A percentile compares a stretch with the other conserved stretches of the same genome.
phyloP scores from a whole-genome alignment of 768 basidiomycete species.

The Mycena belliarum region DNA sequence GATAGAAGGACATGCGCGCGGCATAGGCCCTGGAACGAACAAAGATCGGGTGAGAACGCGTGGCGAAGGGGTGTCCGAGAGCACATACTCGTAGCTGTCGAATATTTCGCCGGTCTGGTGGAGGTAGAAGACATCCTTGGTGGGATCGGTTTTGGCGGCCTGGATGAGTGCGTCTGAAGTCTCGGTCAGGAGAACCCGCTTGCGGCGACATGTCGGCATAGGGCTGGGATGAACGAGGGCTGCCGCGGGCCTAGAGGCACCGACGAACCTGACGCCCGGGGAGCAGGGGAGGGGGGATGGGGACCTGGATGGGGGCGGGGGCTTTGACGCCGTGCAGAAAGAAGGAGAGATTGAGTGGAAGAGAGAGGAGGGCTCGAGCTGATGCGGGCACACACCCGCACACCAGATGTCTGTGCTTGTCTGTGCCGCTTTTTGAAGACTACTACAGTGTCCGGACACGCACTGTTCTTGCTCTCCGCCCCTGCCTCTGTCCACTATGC shows the following conservation, averaged over 20 bases:
- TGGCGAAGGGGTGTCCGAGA: slow-evolving; percentile 27
- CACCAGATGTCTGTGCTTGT: too few relatives aligned
- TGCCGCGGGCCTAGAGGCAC: background rate
- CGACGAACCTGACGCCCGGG: slow-evolving; percentile 18
- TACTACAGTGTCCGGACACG: background rate
- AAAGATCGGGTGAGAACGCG: slow-evolving; percentile 25
- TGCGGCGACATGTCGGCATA: slow-evolving; percentile 89
- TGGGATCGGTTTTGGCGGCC: slow-evolving; percentile 61
- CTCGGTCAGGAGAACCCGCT: slow-evolving; percentile 86
- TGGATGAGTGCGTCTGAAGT: slow-evolving; percentile 71
- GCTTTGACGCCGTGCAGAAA: too few relatives aligned
- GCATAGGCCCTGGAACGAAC: slow-evolving; percentile 65
- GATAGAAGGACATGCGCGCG: slow-evolving; percentile 92
- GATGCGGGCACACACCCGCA: too few relatives aligned
- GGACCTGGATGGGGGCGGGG: background rate
- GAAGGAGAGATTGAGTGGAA: too few relatives aligned
- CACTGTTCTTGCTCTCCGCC: slow-evolving; percentile 3
- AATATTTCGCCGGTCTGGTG: slow-evolving; percentile 97
- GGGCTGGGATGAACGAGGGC: slow-evolving; percentile 23
- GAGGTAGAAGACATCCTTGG: slow-evolving; percentile 86
- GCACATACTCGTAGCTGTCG: slow-evolving; percentile 88
- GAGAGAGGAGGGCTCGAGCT: background rate
- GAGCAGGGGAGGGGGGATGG: background rate
- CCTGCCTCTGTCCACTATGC: slow-evolving; percentile 25
- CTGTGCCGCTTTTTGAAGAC: too few relatives aligned